These are phyloP conservation scores for Aquilaria sinensis DNA, from an alignment of 345 rosid genomes.

Conservation along the genomic window DNA sequence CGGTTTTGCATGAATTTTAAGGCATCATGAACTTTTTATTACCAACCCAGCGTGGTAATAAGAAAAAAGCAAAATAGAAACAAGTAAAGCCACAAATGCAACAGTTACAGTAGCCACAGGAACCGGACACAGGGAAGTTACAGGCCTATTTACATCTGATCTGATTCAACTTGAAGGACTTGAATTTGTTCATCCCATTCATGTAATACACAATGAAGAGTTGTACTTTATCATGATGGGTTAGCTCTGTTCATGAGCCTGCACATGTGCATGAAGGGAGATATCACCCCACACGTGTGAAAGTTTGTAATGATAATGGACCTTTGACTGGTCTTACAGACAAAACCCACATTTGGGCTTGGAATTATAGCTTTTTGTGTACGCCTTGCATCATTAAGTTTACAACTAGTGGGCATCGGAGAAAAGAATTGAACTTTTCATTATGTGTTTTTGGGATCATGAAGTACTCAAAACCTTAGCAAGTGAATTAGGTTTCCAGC, in stretches of 20 bases:
- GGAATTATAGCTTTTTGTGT: conserved; percentile 11
- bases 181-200: too few relatives aligned
- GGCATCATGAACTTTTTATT: too few relatives aligned
- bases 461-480: neutral
- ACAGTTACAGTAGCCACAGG: too few relatives aligned
- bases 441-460: conserved; percentile 9
- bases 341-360: conserved; percentile 12
- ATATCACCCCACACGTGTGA: conserved; percentile 14
- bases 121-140: too few relatives aligned
- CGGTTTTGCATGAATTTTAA: too few relatives aligned
- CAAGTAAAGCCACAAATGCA: too few relatives aligned
- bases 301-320: neutral
- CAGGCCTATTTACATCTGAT: too few relatives aligned
- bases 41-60: too few relatives aligned
- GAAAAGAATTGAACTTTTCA: conserved; percentile 4
- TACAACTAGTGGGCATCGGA: conserved; percentile 13
- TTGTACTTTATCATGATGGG: too few relatives aligned
- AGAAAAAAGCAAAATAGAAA: too few relatives aligned
- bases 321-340: conserved; percentile 17
- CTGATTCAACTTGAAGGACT: too few relatives aligned
- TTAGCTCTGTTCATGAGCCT: neutral
- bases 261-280: conserved; percentile 6
- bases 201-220: too few relatives aligned
- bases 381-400: conserved; percentile 16
- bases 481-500: conserved; percentile 6